Evolutionary conservation across 176 grass and related monocot genomes (phyloP).

Genomic region (Lolium perenne): DNA sequence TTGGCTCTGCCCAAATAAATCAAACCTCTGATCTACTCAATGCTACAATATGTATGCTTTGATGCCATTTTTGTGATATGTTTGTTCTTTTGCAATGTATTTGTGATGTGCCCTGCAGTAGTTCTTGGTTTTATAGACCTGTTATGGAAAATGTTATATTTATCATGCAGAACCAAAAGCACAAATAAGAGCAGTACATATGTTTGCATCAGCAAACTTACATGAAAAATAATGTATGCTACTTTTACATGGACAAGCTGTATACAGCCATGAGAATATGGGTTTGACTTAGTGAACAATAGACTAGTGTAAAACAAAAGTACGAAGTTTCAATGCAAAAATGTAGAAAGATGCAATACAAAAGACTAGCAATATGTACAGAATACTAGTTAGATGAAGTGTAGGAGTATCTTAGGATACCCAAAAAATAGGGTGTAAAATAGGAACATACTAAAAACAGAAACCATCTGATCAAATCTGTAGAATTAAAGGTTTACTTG

Average conservation of each 20-base stretch:
- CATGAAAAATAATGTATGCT: too few relatives aligned
- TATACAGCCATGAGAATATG: not conserved
- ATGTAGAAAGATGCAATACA: not conserved
- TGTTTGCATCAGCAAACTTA: not conserved
- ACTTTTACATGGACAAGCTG: not conserved
- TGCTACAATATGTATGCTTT: conserved; percentile 13
- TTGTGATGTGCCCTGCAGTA: not conserved
- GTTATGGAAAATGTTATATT: not conserved
- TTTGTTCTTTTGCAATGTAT: not conserved
- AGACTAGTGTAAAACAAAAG: not conserved
- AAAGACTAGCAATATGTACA: not conserved
- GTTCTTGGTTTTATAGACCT: not conserved
- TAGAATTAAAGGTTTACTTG: too few relatives aligned
- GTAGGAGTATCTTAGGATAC: not conserved
- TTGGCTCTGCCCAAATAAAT: conserved; percentile 4
- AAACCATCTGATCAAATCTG: too few relatives aligned
- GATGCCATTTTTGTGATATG: not conserved
- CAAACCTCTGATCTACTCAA: not conserved
- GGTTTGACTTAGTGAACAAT: not conserved
- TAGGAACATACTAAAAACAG: too few relatives aligned
- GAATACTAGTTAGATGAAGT: too few relatives aligned
- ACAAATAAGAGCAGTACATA: not conserved
- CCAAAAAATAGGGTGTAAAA: not conserved
- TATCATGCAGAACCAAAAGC: not conserved
- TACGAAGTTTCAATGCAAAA: not conserved